Evolutionary conservation across 371 early-diverging fungal genomes (phyloP), one percentile per base, ranked within the genome.

Genomic region (Mortierella sp.): DNA sequence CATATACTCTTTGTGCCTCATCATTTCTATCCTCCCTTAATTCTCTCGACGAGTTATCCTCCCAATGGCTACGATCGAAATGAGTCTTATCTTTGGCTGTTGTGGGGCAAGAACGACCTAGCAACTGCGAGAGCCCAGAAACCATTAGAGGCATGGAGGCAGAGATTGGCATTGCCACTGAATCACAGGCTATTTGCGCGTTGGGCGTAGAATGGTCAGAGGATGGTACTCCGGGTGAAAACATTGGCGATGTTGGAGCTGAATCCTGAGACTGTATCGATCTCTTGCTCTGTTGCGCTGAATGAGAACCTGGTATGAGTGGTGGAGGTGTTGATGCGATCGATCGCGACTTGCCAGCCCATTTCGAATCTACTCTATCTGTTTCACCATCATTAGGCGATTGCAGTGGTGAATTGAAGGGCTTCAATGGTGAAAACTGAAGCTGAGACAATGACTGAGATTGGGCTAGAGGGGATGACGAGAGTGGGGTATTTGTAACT

Each of bases 361-460:
- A 34, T 19, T 26, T 57, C 34, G 57, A 22, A 22, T 57, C 35
- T 34, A 34, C 32, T 15, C 26, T 54, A 15, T 26, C 55, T n/a
- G n/a, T 31, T 26, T 54, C 55, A n/a, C 15, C 43, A 42, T 60
- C 60, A 19, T 60, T 40, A 0, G 63, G 28, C 22, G 10, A n/a
- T 5, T 13, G 37, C n/a, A 29, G 10, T 19, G 61, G 28, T 0
- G 72, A 55, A 34, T 62, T 68, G 62, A 61, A 42, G 1, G 68
- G 13, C 29, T 51, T 61, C n/a, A 35, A 37, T 1, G 68, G 68
- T 10, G 68, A 68, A 22, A 71, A 29, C 17, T 67, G 77, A 31
- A 42, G 61, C 13, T 68, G 72, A n/a, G 72, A 35, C 23, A 61
- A 45, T 19, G 72, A 72, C 12, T 72, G 72, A 6, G 78, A 60